Conservation (phyloP, 2,329 filamentous ascomycete species). For the Conoideocrella luteorostrata region DNA sequence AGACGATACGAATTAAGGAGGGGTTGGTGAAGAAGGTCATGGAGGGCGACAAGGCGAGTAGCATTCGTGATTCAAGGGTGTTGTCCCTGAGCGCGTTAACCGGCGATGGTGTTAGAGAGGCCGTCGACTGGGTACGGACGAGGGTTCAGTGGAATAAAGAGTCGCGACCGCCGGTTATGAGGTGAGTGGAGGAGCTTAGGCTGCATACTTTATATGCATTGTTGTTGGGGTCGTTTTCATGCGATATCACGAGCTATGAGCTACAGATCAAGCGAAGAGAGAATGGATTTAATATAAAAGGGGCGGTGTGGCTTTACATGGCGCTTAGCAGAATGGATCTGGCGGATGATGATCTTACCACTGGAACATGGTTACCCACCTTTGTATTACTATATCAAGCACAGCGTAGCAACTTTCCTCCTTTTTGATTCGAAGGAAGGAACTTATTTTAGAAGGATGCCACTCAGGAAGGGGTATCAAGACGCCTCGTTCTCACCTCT, state of each 20-base stretch:
- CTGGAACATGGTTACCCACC: too few relatives aligned
- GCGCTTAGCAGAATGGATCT: slow-evolving; percentile 10
- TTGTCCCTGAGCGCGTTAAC: slow-evolving; percentile 88
- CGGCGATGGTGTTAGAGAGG: slow-evolving; percentile 80
- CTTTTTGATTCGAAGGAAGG: too few relatives aligned
- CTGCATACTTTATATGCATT: too few relatives aligned
- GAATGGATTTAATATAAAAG: too few relatives aligned
- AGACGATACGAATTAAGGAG: slow-evolving; percentile 96
- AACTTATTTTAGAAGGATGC: too few relatives aligned
- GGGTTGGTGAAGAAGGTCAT: slow-evolving; percentile 92
- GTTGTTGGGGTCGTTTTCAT: too few relatives aligned
- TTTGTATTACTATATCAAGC: too few relatives aligned
- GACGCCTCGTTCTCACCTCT: slow-evolving; percentile 2
- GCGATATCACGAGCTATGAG: slow-evolving; percentile 7
- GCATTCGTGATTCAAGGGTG: slow-evolving; percentile 84
- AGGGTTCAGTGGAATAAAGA: slow-evolving; percentile 97
- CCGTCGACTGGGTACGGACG: slow-evolving; percentile 92
- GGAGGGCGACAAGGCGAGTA: slow-evolving; percentile 82
- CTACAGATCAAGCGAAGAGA: slow-evolving; percentile 5
- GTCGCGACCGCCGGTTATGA: slow-evolving; percentile 83
- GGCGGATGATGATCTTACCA: too few relatives aligned
- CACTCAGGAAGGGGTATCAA: slow-evolving; percentile 7
- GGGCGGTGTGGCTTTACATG: slow-evolving; percentile 8
- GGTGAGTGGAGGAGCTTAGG: slow-evolving; percentile 42
- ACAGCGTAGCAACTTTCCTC: too few relatives aligned